Percentiles rank a stretch among this genome's conserved stretches.
Evolutionary conservation across 331 rosid species (phyloP).

Genomic region (Quercus phellos): DNA sequence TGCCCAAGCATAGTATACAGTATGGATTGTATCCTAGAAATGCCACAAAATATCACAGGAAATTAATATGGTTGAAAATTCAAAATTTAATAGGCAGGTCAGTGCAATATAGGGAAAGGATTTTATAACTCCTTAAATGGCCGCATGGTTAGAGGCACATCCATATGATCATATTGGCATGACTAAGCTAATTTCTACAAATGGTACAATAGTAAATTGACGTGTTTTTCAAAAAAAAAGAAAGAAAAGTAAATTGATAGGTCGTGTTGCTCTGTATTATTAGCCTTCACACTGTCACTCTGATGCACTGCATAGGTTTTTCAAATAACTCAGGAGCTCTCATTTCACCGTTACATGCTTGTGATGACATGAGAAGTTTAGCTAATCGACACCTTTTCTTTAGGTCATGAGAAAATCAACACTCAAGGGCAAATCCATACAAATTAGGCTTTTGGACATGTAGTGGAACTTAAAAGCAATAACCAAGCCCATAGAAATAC

Average conservation of each 20-base stretch:
- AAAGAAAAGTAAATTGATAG: neutral
- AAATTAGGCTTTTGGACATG: neutral
- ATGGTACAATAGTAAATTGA: neutral
- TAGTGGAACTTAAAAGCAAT: neutral
- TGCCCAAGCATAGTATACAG: conserved; percentile 75
- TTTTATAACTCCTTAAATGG: neutral
- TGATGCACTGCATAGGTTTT: neutral
- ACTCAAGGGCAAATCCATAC: neutral
- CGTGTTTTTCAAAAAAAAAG: no score
- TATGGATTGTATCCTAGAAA: conserved; percentile 79
- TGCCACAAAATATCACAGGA: neutral
- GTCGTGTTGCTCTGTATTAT: neutral
- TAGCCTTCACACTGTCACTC: neutral
- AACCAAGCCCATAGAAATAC: neutral
- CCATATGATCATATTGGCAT: neutral
- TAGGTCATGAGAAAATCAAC: no score
- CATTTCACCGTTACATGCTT: neutral
- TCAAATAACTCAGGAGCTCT: neutral
- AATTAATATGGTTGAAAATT: neutral
- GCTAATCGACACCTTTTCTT: neutral
- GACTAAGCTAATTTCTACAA: neutral
- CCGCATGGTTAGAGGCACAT: neutral
- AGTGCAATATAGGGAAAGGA: no score
- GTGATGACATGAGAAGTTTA: neutral
- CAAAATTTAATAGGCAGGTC: neutral